These are phyloP conservation scores for Sugiyamaella paludigena DNA, from an alignment of 1,139 yeast genomes.

Conservation along the genomic window DNA sequence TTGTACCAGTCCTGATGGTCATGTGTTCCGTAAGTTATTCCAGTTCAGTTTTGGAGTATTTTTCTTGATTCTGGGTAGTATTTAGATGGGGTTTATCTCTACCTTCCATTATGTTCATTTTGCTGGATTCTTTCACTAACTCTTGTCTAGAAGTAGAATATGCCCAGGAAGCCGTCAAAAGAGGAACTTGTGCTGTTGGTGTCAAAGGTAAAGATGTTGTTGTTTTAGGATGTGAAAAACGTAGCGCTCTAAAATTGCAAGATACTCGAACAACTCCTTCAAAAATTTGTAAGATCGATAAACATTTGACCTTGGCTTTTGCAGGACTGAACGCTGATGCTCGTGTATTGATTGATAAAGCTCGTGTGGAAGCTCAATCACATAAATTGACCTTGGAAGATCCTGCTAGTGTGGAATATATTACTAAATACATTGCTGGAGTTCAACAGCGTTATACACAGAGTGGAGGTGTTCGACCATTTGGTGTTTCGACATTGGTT, in stretches of 20 bases:
- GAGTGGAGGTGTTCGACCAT: constrained; percentile 95
- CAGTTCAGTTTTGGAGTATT: too few species aligned
- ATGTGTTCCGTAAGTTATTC: constrained; percentile 78
- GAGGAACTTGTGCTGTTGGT: constrained; percentile 98
- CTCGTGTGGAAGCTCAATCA: constrained; percentile 96
- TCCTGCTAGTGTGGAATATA: constrained; percentile 86
- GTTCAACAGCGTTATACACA: constrained; percentile 98
- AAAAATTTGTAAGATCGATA: constrained; percentile 87
- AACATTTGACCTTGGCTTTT: constrained; percentile 88
- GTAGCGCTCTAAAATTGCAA: constrained; percentile 91
- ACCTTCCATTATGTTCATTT: too few species aligned
- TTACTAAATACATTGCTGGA: constrained; percentile 93
- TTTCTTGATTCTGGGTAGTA: too few species aligned
- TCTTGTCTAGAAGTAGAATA: constrained; percentile 76
- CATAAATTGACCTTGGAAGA: constrained; percentile 92
- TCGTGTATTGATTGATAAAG: constrained; percentile 88
- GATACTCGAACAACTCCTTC: constrained; percentile 96
- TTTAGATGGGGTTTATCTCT: too few species aligned
- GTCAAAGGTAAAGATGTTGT: constrained; percentile 87
- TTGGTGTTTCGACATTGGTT: constrained; percentile 90
- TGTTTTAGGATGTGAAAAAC: constrained; percentile 93
- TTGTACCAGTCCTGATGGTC: constrained; percentile 84
- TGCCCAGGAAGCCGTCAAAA: constrained; percentile 95
- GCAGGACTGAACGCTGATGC: constrained; percentile 99
- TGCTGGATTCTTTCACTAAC: too few species aligned